phyloP scores from a whole-genome alignment of 768 basidiomycete species.

The Hortiboletus campestris region DNA sequence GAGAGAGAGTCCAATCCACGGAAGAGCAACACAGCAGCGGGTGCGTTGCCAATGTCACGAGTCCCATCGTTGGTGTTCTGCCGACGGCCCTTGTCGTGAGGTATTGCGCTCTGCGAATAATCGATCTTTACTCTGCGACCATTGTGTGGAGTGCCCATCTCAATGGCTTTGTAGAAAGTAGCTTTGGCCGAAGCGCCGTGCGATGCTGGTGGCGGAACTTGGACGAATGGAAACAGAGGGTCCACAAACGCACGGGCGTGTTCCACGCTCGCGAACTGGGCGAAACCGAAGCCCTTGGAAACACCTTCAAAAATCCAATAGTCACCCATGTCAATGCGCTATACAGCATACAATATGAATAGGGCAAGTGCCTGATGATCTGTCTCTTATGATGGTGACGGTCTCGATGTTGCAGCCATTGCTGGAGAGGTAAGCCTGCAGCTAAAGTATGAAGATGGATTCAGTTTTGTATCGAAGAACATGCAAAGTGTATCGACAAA shows the following conservation, averaged over 20 bases:
- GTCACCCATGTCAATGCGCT: conserved; percentile 72
- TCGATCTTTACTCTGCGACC: conserved; percentile 94
- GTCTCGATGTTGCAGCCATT: conserved; percentile 77
- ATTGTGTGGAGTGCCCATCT: conserved; percentile 66
- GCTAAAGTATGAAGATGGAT: conserved; percentile 47
- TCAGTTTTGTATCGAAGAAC: conserved; percentile 36
- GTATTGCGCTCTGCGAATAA: conserved; percentile 84
- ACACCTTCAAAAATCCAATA: conserved; percentile 76
- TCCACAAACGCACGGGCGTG: conserved; percentile 91
- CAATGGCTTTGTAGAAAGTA: conserved; percentile 71
- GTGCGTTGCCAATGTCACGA: conserved; percentile 88
- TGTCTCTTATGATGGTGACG: conserved; percentile 94
- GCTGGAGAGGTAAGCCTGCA: conserved; percentile 73
- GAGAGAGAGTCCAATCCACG: conserved; percentile 88
- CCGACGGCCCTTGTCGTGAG: conserved; percentile 63
- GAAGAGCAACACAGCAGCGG: conserved; percentile 80
- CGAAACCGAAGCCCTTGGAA: conserved; percentile 97
- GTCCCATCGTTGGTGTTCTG: conserved; percentile 89
- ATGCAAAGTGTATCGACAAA: conserved; percentile 49
- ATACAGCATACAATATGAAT: conserved; percentile 67
- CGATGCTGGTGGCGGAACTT: conserved; percentile 88
- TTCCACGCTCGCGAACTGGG: conserved; percentile 83
- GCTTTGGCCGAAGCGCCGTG: conserved; percentile 78
- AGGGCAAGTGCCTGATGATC: conserved; percentile 91
- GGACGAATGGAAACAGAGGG: conserved; percentile 85